Evolutionary conservation across 2,329 filamentous ascomycete genomes (phyloP).

Genomic region (Ascochyta rabiei): DNA sequence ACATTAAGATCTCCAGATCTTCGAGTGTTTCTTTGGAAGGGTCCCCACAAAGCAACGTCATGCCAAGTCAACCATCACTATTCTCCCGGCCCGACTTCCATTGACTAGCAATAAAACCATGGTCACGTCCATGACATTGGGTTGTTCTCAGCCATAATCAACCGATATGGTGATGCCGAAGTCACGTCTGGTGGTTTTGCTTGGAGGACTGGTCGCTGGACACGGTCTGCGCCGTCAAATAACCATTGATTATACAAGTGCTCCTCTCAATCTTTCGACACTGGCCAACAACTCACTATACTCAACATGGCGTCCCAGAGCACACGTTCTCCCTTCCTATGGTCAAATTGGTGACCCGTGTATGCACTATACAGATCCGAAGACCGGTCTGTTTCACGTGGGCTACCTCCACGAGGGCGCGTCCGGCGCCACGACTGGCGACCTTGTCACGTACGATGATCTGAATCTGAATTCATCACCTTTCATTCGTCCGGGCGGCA

Average conservation of each 20-base stretch:
- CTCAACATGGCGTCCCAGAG: constrained; percentile 43
- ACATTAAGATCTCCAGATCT: neutral
- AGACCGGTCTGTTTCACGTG: constrained; percentile 54
- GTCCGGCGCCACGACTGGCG: constrained; percentile 44
- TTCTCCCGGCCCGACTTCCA: neutral
- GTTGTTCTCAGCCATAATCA: no score
- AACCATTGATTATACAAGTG: constrained; percentile 21
- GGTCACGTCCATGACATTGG: no score
- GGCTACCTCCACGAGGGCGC: constrained; percentile 51
- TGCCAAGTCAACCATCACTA: neutral
- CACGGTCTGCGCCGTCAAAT: constrained; percentile 17
- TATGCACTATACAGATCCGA: constrained; percentile 55
- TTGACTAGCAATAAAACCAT: neutral
- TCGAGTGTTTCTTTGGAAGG: neutral
- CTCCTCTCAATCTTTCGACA: constrained; percentile 28
- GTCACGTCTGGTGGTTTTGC: neutral
- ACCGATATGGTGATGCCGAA: neutral
- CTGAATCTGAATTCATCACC: constrained; percentile 36
- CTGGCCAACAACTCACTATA: constrained; percentile 24
- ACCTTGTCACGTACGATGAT: constrained; percentile 53
- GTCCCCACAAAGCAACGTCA: constrained; percentile 6
- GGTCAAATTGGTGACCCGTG: constrained; percentile 54
- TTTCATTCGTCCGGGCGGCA: constrained; percentile 44
- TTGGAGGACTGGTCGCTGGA: constrained; percentile 2
- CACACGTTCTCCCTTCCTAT: constrained; percentile 50